These are phyloP conservation scores for Pisolithus tinctorius DNA, from an alignment of 768 basidiomycete genomes.

Conservation along the genomic window DNA sequence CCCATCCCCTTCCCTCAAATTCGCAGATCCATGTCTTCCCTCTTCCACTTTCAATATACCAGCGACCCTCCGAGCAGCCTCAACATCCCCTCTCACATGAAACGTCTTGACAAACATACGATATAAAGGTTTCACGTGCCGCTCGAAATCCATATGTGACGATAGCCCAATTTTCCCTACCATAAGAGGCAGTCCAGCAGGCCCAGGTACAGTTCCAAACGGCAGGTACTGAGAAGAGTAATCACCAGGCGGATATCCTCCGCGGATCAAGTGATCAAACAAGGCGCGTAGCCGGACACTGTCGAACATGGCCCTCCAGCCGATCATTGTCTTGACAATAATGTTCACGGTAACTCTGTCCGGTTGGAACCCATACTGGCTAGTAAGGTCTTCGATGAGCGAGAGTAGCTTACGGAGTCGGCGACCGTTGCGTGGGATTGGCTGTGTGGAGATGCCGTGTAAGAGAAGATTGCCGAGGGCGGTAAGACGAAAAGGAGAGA, in stretches of 20 bases:
- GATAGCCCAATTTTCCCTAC: slow-evolving; percentile 29
- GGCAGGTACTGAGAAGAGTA: slow-evolving; percentile 32
- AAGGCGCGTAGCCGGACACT: slow-evolving; percentile 39
- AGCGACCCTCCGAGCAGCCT: slow-evolving; percentile 46
- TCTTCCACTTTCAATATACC: slow-evolving; percentile 47
- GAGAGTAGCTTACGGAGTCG: slow-evolving; percentile 37
- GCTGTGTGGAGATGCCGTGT: slow-evolving; percentile 32
- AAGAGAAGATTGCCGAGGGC: slow-evolving; percentile 53
- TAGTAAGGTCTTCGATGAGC: slow-evolving; percentile 37
- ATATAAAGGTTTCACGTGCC: slow-evolving; percentile 62
- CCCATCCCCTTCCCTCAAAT: background rate
- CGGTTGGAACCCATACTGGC: slow-evolving; percentile 43
- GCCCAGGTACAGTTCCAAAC: slow-evolving; percentile 33
- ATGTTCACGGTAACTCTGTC: slow-evolving; percentile 71
- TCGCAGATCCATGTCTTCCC: slow-evolving; percentile 4
- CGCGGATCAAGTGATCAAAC: slow-evolving; percentile 58
- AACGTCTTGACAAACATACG: slow-evolving; percentile 69
- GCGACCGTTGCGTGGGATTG: slow-evolving; percentile 34
- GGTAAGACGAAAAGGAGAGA: slow-evolving; percentile 32
- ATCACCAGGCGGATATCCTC: slow-evolving; percentile 47
- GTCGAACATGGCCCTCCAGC: slow-evolving; percentile 42
- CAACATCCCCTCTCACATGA: slow-evolving; percentile 44
- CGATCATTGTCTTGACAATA: slow-evolving; percentile 52
- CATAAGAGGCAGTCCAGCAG: slow-evolving; percentile 11
- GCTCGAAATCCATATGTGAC: slow-evolving; percentile 44